Conservation (phyloP, 2,329 filamentous ascomycete genomes). For the Neofusicoccum parvum region DNA sequence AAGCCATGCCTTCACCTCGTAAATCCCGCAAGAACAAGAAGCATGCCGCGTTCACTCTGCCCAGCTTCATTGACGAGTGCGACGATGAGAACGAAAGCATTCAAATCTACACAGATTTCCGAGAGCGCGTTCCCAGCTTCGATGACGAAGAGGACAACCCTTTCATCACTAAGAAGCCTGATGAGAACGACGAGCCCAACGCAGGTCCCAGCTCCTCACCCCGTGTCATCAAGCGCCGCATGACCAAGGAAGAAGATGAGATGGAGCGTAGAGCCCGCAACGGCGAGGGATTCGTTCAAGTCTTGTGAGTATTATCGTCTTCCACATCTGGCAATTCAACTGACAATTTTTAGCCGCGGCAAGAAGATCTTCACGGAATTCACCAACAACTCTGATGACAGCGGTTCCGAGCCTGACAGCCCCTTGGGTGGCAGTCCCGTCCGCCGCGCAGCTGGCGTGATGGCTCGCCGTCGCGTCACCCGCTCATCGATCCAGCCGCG, state of each 20-base stretch:
- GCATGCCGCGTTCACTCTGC: conserved; percentile 45
- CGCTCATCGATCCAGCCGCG: conserved; percentile 72
- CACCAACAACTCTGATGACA: conserved; percentile 19
- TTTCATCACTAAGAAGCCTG: conserved; percentile 61
- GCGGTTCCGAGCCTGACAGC: not conserved
- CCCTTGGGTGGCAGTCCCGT: conserved; percentile 1
- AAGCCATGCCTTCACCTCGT: conserved; percentile 61
- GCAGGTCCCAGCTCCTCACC: not conserved
- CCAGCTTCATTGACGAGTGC: conserved; percentile 51
- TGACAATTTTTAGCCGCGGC: conserved; percentile 63
- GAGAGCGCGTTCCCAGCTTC: conserved; percentile 70
- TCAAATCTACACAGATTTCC: conserved; percentile 75
- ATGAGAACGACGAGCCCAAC: conserved; percentile 46
- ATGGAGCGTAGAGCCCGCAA: conserved; percentile 66
- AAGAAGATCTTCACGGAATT: conserved; percentile 78
- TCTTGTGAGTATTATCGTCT: conserved; percentile 67
- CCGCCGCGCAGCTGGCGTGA: not conserved
- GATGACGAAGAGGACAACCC: conserved; percentile 71
- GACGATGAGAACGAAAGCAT: conserved; percentile 56
- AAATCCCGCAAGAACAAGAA: conserved; percentile 60
- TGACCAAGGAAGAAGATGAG: conserved; percentile 58
- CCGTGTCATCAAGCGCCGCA: conserved; percentile 48
- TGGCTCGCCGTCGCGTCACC: conserved; percentile 56
- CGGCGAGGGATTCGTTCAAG: conserved; percentile 72
- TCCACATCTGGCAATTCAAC: not conserved